These are phyloP conservation scores for Colletotrichum limetticola DNA, from an alignment of 2,329 filamentous ascomycete genomes.

Conservation along the genomic window DNA sequence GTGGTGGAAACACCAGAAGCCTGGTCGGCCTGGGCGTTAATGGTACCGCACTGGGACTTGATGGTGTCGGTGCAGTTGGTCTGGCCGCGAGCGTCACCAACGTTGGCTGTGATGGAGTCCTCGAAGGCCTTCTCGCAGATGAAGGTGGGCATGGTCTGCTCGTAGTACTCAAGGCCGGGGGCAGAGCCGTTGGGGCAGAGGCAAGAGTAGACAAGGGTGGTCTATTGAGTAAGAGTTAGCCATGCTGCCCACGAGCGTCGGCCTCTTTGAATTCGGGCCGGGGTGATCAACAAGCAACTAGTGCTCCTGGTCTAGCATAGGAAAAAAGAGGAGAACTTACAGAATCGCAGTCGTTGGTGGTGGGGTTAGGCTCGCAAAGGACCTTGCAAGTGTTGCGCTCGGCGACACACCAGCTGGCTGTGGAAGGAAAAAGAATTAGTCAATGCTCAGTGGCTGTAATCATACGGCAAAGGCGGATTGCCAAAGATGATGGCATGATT, in stretches of 20 bases:
- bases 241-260: not conserved
- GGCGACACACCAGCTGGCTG: constrained; percentile 63
- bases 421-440: constrained; percentile 5
- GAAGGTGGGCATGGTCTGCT: constrained; percentile 62
- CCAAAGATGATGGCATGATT: not conserved
- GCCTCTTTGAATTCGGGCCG: not conserved
- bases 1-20: constrained; percentile 28
- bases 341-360: constrained; percentile 55
- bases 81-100: constrained; percentile 55
- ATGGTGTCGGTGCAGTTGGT: constrained; percentile 60
- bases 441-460: too few species aligned
- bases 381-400: constrained; percentile 61
- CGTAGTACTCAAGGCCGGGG: constrained; percentile 64
- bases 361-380: constrained; percentile 55
- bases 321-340: constrained; percentile 49
- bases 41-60: constrained; percentile 57
- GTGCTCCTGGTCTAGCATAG: not conserved
- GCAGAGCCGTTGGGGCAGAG: constrained; percentile 60
- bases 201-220: constrained; percentile 59
- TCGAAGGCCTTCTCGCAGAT: constrained; percentile 61
- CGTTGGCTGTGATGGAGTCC: constrained; percentile 57
- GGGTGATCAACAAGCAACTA: not conserved
- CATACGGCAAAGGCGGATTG: not conserved
- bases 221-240: constrained; percentile 42
- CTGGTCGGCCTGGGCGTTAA: constrained; percentile 35